Base-by-base conservation (phyloP, 2,329 filamentous ascomycete species). In the Eurotiales sp. region DNA sequence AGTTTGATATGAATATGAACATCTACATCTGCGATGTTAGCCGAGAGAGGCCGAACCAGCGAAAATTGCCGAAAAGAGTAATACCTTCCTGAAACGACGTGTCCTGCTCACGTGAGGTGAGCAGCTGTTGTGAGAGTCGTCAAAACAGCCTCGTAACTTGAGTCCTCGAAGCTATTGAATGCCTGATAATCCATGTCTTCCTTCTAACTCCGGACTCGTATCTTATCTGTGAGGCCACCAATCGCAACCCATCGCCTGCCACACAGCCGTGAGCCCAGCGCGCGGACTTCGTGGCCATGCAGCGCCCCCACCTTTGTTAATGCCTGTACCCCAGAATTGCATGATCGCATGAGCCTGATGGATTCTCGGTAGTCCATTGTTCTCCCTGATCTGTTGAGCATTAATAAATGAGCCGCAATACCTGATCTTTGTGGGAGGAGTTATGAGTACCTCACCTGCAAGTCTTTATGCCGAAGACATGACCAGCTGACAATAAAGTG, bases 241-340 rank as follows among this genome's bases (percentile, higher is more conserved):
- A 47, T 47, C 39, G 34, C 34, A 47, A 22, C n/a, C 8, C 45
- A 8, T 23, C 14, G n/a, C 34, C 17, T 39, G 23, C 23, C 45
- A 47, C 45, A 21, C 21, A 34, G 19, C 44, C 2, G 15, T 47
- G 34, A 47, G 34, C 45, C 27, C 17, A 14, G n/a, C n/a, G n/a
- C n/a, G n/a, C n/a, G n/a, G n/a, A 41, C 46, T 17, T 48, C 21
- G 46, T 25, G 5, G 39, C 29, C 25, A 48, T 39, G 34, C 46
- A 41, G 15, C 36, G 11, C 17, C 46, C 45, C 46, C 46, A 39
- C 46, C 46, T 48, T 48, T 48, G 29, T 48, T 14, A 17, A 40
- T 40, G 19, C 36, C 37, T 39, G 36, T 36, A 37, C 36, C 46
- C 36, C 36, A 17, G 37, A n/a, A 32, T 23, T 48, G 15, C 46